Conservation (phyloP, 192 early-diverging fungal species). For the Chytriomyces confervae region DNA sequence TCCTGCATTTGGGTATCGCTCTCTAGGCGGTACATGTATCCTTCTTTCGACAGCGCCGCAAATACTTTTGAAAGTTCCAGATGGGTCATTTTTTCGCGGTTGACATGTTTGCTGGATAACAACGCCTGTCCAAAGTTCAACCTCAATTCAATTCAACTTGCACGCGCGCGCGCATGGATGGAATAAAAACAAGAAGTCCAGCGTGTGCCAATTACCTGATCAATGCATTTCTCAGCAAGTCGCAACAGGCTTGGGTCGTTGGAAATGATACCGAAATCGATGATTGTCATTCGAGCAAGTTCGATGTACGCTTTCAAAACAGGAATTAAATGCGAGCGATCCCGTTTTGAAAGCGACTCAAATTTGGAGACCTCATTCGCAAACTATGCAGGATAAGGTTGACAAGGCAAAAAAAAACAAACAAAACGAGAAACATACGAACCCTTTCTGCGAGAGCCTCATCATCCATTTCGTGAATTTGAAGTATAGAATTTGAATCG, state of each 20-base stretch:
- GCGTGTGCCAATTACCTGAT: not conserved
- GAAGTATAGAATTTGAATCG: not conserved
- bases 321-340: not conserved
- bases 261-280: slow-evolving; percentile 16
- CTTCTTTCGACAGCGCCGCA: not conserved
- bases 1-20: not conserved
- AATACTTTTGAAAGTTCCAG: not conserved
- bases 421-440: not conserved
- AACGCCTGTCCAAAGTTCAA: not conserved
- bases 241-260: not conserved
- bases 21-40: not conserved
- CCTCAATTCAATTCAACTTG: too few relatives aligned
- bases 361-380: not conserved
- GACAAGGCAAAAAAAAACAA: not conserved
- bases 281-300: not conserved
- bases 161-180: too few relatives aligned
- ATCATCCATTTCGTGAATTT: not conserved
- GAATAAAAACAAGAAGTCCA: too few relatives aligned
- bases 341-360: not conserved
- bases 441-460: not conserved
- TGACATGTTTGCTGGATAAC: not conserved
- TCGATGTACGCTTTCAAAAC: slow-evolving; percentile 19
- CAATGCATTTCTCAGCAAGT: not conserved
- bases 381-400: not conserved
- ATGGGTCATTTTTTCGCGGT: not conserved